Evolutionary conservation across 805 yeast genomes (phyloP), one percentile per base, ranked within the genome.

Genomic region (Teunomyces pallodes): DNA sequence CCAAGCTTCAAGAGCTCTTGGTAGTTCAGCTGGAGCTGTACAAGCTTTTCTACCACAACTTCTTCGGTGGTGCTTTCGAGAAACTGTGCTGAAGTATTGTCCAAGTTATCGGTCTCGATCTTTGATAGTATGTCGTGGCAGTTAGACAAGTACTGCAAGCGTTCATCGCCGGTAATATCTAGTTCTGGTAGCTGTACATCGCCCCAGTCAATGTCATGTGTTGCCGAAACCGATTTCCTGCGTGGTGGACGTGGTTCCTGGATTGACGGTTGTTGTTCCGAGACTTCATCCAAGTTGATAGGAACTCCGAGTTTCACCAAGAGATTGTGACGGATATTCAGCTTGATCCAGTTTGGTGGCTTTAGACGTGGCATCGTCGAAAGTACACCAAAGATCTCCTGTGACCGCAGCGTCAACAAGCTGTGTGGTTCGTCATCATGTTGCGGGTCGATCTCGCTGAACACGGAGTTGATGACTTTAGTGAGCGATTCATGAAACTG

Each of bases 221-320:
- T 16, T 27, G 5, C 24, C 24, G 31, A 31, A 9, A 43, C 32
- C 20, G 52, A 46, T n/a, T 46, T 46, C 31, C 32, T 38, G 13
- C 45, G 44, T 6, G 26, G 14, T 16, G 32, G 41, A 35, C 39
- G 36, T 46, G 30, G 31, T 33, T 29, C 35, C 7, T 28, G 35
- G 36, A 5, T 24, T 29, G 27, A 5, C 9, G 45, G 39, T 9
- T 43, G n/a, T 28, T 27, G 31, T 50, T 20, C 46, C 3, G 51
- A 54, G 16, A 72, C 42, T 50, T 84, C 87, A 61, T 84, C 90
- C 12, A 84, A 67, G 56, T 85, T 84, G 36, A 87, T 78, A 0
- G 95, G 95, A 2, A 89, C 77, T 1, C 91, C 90, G 39, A 89
- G 67, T 27, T 82, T 77, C 14, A 84, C 70, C 29, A 86, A 70